A percentile compares a stretch with the other conserved stretches of the same genome.
Evolutionary conservation across 805 yeast species (phyloP).

Genomic region (Saccharomycopsis fibuligera): DNA sequence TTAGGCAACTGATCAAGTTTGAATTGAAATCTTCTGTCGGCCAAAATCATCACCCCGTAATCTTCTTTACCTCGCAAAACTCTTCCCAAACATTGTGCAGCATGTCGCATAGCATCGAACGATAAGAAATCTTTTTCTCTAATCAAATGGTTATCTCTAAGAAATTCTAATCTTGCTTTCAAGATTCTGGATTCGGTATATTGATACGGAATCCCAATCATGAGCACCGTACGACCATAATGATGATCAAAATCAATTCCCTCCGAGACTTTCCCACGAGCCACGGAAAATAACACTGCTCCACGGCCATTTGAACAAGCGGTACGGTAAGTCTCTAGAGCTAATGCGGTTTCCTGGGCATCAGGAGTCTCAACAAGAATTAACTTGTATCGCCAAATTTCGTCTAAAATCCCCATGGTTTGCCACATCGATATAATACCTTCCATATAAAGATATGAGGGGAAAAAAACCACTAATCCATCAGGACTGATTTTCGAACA

Average conservation of each 20-base stretch:
- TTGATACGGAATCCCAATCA: conserved; percentile 99
- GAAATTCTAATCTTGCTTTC: conserved; percentile 89
- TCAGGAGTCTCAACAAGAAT: conserved; percentile 97
- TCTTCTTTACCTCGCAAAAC: conserved; percentile 97
- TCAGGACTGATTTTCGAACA: conserved; percentile 95
- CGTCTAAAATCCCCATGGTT: conserved; percentile 94
- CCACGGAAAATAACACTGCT: conserved; percentile 91
- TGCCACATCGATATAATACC: conserved; percentile 99
- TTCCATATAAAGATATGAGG: conserved; percentile 96
- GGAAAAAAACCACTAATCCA: conserved; percentile 96
- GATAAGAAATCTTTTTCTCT: conserved; percentile 91
- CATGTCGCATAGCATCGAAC: conserved; percentile 99
- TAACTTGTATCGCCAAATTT: conserved; percentile 95
- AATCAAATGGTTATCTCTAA: conserved; percentile 88
- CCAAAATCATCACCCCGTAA: conserved; percentile 97
- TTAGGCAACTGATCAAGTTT: conserved; percentile 87
- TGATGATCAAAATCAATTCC: conserved; percentile 99
- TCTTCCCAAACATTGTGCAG: conserved; percentile 97
- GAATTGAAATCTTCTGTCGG: conserved; percentile 85
- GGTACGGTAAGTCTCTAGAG: conserved; percentile 88
- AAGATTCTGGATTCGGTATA: conserved; percentile 94
- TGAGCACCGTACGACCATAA: conserved; percentile 92
- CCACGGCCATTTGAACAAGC: conserved; percentile 98
- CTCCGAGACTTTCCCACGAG: conserved; percentile 98
- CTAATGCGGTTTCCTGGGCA: conserved; percentile 95